Percentiles rank a stretch among this genome's conserved stretches.
These are phyloP conservation scores for Talaromyces pinophilus DNA, from an alignment of 2,329 filamentous ascomycete genomes.

Conservation along the genomic window DNA sequence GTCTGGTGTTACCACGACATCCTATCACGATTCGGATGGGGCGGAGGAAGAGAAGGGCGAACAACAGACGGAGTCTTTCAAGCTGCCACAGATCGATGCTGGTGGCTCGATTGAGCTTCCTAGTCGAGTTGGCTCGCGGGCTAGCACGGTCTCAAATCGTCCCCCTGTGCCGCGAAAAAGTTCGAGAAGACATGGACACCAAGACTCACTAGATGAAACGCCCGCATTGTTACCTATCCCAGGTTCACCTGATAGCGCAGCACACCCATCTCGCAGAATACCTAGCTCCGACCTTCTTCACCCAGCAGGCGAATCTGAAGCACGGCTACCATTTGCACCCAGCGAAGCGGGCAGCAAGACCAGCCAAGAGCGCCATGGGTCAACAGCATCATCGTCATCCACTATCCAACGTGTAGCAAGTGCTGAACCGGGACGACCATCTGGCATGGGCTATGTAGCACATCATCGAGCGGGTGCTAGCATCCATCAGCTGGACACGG, in stretches of 20 bases:
- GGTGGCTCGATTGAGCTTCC: conserved; percentile 64
- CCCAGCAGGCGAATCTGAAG: conserved; percentile 21
- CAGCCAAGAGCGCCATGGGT: conserved; percentile 36
- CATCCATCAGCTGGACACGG: conserved; percentile 46
- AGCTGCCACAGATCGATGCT: conserved; percentile 61
- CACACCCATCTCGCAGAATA: conserved; percentile 22
- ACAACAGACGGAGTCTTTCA: conserved; percentile 39
- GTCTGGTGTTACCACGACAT: conserved; percentile 28
- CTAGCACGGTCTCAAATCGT: conserved; percentile 46
- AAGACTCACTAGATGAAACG: conserved; percentile 24
- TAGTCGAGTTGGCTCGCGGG: conserved; percentile 63
- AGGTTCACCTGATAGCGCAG: conserved; percentile 27
- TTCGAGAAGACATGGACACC: conserved; percentile 57
- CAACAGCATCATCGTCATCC: conserved; percentile 37
- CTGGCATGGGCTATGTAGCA: conserved; percentile 53
- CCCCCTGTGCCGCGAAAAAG: conserved; percentile 64
- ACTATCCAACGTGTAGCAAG: conserved; percentile 34
- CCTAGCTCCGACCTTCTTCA: conserved; percentile 24
- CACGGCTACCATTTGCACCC: conserved; percentile 45
- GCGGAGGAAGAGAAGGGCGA: conserved; percentile 22
- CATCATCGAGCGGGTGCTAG: conserved; percentile 52
- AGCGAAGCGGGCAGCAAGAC: conserved; percentile 38
- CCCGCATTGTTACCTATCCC: conserved; percentile 24
- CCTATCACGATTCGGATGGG: conserved; percentile 33
- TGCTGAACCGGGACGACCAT: conserved; percentile 43